A percentile compares a stretch with the other conserved stretches of the same genome.
phyloP scores from a whole-genome alignment of 805 yeast genomes.

The Saturnispora gosingensis region DNA sequence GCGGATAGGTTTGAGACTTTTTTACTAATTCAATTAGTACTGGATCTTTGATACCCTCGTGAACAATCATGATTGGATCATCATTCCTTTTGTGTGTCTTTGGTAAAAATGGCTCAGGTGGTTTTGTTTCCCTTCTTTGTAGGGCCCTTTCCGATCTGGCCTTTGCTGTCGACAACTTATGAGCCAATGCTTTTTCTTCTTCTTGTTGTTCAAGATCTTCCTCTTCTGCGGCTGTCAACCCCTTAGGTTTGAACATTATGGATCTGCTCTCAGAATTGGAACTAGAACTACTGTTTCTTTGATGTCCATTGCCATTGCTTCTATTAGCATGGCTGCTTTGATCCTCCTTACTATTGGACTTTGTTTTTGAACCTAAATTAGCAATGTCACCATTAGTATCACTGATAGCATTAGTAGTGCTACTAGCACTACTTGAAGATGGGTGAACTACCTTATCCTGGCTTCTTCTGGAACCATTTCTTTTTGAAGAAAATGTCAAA shows the following conservation, averaged over 20 bases:
- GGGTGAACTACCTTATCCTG: neutral
- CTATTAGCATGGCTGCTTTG: neutral
- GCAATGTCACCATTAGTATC: neutral
- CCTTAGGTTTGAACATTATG: neutral
- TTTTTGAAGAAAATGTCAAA: neutral
- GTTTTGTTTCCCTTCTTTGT: constrained; percentile 2
- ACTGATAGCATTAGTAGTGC: neutral
- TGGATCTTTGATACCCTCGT: constrained; percentile 4
- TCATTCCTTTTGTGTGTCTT: neutral
- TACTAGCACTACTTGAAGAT: neutral
- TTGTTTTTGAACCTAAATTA: neutral
- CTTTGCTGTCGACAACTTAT: neutral
- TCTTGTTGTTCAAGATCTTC: neutral
- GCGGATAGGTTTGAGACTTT: constrained; percentile 1
- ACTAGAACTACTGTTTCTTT: neutral
- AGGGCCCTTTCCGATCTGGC: constrained; percentile 1
- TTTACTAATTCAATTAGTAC: constrained; percentile 2
- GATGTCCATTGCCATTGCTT: neutral
- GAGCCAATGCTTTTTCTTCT: neutral
- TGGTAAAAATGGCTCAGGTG: neutral
- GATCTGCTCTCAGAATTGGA: neutral
- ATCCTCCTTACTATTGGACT: neutral
- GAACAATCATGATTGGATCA: constrained; percentile 1
- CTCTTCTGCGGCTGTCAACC: neutral
- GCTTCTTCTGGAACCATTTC: neutral